A percentile compares a stretch with the other conserved stretches of the same genome.
These are phyloP conservation scores for Schoenoplectus tabernaemontani DNA, from an alignment of 202 grass and related monocot species.

Conservation along the genomic window DNA sequence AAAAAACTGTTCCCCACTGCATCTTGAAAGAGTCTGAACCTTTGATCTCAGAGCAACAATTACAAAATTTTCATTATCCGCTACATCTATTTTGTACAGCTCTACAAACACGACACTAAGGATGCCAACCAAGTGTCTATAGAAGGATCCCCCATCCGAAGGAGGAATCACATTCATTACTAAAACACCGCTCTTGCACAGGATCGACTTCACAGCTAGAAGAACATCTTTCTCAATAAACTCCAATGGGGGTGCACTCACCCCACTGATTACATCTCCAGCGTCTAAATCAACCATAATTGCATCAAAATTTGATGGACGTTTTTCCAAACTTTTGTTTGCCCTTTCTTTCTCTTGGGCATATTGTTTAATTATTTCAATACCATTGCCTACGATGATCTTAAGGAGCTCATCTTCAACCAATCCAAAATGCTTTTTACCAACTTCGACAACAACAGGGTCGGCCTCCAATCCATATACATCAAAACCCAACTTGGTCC, in stretches of 20 bases:
- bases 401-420: conserved; percentile 61
- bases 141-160: conserved; percentile 42
- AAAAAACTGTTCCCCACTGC: conserved; percentile 23
- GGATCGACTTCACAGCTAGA: conserved; percentile 29
- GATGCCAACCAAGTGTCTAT: conserved; percentile 38
- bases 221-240: conserved; percentile 39
- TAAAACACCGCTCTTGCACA: conserved; percentile 43
- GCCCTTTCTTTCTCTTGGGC: background rate
- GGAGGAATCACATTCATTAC: conserved; percentile 74
- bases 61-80: conserved; percentile 64
- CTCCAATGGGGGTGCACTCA: conserved; percentile 61
- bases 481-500: conserved; percentile 43
- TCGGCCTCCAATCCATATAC: conserved; percentile 64
- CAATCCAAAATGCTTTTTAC: conserved; percentile 68
- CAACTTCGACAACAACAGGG: conserved; percentile 37
- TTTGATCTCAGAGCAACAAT: conserved; percentile 43
- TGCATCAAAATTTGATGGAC: conserved; percentile 39
- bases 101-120: conserved; percentile 43
- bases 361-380: conserved; percentile 41
- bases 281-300: conserved; percentile 80
- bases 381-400: conserved; percentile 49
- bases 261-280: conserved; percentile 46
- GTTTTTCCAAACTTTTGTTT: background rate
- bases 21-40: background rate
- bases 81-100: conserved; percentile 67